These are phyloP conservation scores for Nematocida minor DNA, from an alignment of 371 early-diverging fungal species.

Conservation along the genomic window DNA sequence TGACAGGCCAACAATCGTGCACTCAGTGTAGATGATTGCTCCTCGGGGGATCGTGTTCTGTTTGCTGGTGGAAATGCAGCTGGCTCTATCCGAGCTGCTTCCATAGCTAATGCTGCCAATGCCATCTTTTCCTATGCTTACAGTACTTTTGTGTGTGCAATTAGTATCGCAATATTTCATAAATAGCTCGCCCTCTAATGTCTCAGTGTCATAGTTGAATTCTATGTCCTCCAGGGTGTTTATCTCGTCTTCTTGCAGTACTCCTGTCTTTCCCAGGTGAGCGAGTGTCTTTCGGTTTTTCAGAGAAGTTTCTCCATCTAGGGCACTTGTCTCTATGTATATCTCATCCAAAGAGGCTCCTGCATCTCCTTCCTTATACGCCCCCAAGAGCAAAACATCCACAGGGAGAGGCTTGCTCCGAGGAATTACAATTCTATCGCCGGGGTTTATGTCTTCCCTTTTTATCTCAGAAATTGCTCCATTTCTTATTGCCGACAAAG, in stretches of 20 bases:
- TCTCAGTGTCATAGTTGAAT: not conserved
- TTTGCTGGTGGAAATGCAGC: conserved; percentile 50
- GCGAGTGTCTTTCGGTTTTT: conserved; percentile 66
- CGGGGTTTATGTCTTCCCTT: conserved; percentile 65
- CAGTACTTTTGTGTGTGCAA: conserved; percentile 67
- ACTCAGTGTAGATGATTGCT: conserved; percentile 77
- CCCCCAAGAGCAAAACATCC: conserved; percentile 67
- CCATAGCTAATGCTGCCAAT: not conserved
- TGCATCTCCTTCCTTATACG: conserved; percentile 49
- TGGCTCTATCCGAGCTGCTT: not conserved
- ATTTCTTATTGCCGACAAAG: not conserved
- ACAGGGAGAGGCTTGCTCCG: conserved; percentile 68
- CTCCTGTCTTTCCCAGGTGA: not conserved
- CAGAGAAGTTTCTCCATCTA: conserved; percentile 89
- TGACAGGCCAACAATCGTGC: conserved; percentile 74
- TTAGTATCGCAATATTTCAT: conserved; percentile 59
- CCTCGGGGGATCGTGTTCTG: conserved; percentile 80
- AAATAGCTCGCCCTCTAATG: conserved; percentile 19
- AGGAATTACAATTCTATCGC: conserved; percentile 66
- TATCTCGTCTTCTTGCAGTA: conserved; percentile 24
- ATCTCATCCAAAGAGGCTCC: conserved; percentile 61
- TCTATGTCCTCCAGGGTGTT: conserved; percentile 1
- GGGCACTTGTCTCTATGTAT: conserved; percentile 83
- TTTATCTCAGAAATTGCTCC: not conserved
- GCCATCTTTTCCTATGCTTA: conserved; percentile 43